Base-by-base conservation (phyloP, 1,139 yeast species). In the Suhomyces kunorum region DNA sequence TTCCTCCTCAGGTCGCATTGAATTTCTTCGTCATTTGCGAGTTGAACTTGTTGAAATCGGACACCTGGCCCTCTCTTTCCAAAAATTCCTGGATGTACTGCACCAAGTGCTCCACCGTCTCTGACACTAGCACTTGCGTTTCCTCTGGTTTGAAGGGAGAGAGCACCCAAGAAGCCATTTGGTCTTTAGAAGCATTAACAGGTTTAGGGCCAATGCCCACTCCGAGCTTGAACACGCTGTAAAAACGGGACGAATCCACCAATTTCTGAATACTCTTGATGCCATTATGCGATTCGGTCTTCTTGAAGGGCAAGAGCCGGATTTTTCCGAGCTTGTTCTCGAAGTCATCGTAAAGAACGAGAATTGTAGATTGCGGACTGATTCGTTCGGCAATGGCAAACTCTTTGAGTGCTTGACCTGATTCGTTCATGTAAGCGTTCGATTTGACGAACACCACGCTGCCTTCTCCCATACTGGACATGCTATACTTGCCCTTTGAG, bases 141-240 rank as follows among this genome's bases (percentile, higher is more conserved):
- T 51, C 55, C 1, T 48, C 44, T 4, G 31, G 43, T 18, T 45
- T 55, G 43, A 67, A 64, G 9, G 45, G 43, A 2, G 72, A 58
- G 22, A 71, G 56, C 9, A 71, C 76, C 76, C 76, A 71, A 11
- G 55, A 41, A 3, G 67, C 64, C 69, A 71, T 69, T 3, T 63
- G 57, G 38, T 61, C 70, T 31, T 52, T 56, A 12, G 62, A 49
- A 1, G 73, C 66, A 43, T 51, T 59, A 6, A 44, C 40, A 1
- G 76, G 77, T 46, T 71, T 71, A 4, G 77, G 77, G 0, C 77
- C 77, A 20, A 71, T 68, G 0, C 76, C 76, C 6, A 71, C 50
- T 0, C 74, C 75, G 20, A 71, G 50, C 46, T 68, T 69, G 40
- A 46, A 61, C 3, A 59, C 55, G 16, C 43, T 43, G 8, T 38